Conservation (phyloP, 129 eudicot species). For the Artemisia annua region DNA sequence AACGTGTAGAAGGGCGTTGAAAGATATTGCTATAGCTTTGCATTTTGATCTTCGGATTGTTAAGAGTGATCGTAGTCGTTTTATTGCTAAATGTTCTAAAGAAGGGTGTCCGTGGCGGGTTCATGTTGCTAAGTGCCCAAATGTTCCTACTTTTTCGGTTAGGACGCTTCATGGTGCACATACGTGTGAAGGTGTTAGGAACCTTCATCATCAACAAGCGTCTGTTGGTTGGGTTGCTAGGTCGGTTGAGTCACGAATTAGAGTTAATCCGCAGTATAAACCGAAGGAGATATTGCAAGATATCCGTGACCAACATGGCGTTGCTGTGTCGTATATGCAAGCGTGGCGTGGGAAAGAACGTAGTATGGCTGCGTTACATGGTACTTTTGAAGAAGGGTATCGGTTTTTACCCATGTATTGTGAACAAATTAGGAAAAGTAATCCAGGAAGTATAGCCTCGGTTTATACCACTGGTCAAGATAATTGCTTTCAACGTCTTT, state of each 20-base stretch:
- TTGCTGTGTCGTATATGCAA: slow-evolving; percentile 98
- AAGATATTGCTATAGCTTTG: slow-evolving; percentile 79
- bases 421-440: slow-evolving; percentile 75
- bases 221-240: slow-evolving; percentile 99
- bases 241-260: slow-evolving; percentile 78
- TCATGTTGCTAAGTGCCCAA: slow-evolving; percentile 89
- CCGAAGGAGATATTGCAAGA: slow-evolving; percentile 97
- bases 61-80: slow-evolving; percentile 93
- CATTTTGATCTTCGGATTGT: slow-evolving; percentile 96
- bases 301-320: slow-evolving; percentile 91
- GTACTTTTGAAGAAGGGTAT: slow-evolving; percentile 95
- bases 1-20: slow-evolving; percentile 79
- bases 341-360: slow-evolving; percentile 99
- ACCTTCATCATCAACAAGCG: slow-evolving; percentile 97
- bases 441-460: slow-evolving; percentile 76
- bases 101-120: slow-evolving; percentile 99
- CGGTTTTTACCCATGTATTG: slow-evolving; percentile 83
- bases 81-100: slow-evolving; percentile 92
- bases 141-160: slow-evolving; percentile 81
- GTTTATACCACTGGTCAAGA: slow-evolving; percentile 81
- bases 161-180: slow-evolving; percentile 83
- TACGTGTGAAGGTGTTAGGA: slow-evolving; percentile 85
- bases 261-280: slow-evolving; percentile 86
- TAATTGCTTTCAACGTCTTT: slow-evolving; percentile 80
- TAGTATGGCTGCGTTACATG: slow-evolving; percentile 97